A percentile compares a stretch with the other conserved stretches of the same genome.
Evolutionary conservation across 2,329 filamentous ascomycete genomes (phyloP).

Genomic region (Pyrenophora teres): DNA sequence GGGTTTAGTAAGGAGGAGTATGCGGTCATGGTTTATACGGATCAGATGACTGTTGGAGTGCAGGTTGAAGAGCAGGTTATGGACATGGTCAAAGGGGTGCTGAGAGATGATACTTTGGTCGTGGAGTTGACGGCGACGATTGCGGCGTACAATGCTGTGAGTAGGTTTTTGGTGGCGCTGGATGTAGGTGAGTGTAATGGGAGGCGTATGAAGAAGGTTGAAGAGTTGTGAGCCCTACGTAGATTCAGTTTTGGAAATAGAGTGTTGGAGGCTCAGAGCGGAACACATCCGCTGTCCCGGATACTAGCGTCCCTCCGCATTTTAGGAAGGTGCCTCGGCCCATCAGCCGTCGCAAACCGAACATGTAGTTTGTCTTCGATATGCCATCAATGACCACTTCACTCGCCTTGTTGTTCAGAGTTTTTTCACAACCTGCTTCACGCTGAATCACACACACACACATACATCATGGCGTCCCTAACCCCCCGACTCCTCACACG

Average conservation of each 20-base stretch:
- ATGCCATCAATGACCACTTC: too few relatives aligned
- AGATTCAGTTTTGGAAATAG: background rate
- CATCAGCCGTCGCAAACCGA: constrained; percentile 33
- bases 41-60: constrained; percentile 82
- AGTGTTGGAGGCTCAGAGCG: constrained; percentile 4
- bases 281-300: constrained; percentile 20
- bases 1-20: constrained; percentile 55
- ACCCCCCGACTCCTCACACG: constrained; percentile 45
- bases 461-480: constrained; percentile 40
- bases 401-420: too few relatives aligned
- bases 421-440: too few relatives aligned
- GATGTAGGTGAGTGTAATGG: constrained; percentile 61
- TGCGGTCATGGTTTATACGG: constrained; percentile 73
- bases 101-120: constrained; percentile 68
- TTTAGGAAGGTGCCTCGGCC: constrained; percentile 27
- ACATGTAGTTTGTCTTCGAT: background rate
- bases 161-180: constrained; percentile 79
- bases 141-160: constrained; percentile 83
- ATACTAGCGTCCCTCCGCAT: constrained; percentile 26
- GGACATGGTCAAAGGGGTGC: constrained; percentile 62
- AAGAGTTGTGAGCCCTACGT: constrained; percentile 28
- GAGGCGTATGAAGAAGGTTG: constrained; percentile 37
- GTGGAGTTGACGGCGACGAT: constrained; percentile 82
- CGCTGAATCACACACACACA: background rate
- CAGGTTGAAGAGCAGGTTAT: constrained; percentile 71